Conservation (phyloP, 192 early-diverging fungal genomes). For the Dissophora globulifera region DNA sequence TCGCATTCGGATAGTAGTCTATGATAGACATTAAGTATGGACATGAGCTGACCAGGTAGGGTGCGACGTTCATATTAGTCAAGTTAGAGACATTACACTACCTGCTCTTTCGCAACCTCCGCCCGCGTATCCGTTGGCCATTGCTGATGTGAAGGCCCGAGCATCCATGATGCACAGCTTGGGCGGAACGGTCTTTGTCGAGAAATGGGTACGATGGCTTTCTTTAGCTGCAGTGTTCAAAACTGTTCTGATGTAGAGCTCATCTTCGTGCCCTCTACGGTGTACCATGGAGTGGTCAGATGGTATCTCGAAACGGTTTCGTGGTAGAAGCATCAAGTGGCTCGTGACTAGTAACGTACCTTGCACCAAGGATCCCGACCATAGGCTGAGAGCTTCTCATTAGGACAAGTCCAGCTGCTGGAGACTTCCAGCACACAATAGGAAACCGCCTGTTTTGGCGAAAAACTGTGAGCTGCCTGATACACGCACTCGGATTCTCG, state of each 20-base stretch:
- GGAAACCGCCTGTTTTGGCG: conserved; percentile 53
- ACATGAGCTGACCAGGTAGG: too few relatives aligned
- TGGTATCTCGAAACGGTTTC: too few relatives aligned
- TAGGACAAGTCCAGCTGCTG: conserved; percentile 36
- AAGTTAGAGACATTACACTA: too few relatives aligned
- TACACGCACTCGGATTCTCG: conserved; percentile 7
- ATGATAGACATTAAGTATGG: too few relatives aligned
- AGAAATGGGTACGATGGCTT: neutral
- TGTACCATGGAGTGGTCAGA: too few relatives aligned
- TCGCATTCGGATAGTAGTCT: conserved; percentile 55
- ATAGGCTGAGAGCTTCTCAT: conserved; percentile 59
- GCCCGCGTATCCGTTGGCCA: conserved; percentile 45
- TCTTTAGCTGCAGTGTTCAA: conserved; percentile 42
- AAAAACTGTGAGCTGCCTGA: conserved; percentile 40
- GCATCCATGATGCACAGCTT: conserved; percentile 59
- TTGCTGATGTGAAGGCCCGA: conserved; percentile 41
- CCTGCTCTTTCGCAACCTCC: conserved; percentile 57
- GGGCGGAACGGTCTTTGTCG: conserved; percentile 2
- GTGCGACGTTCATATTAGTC: too few relatives aligned
- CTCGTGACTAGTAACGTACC: conserved; percentile 1
- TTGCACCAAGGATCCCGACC: conserved; percentile 52
- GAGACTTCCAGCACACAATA: conserved; percentile 53
- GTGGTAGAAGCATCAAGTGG: neutral
- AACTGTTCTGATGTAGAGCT: conserved; percentile 48
- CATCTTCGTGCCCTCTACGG: conserved; percentile 52